Evolutionary conservation across 768 basidiomycete species (phyloP).

Genomic region (Tulasnella sp.): DNA sequence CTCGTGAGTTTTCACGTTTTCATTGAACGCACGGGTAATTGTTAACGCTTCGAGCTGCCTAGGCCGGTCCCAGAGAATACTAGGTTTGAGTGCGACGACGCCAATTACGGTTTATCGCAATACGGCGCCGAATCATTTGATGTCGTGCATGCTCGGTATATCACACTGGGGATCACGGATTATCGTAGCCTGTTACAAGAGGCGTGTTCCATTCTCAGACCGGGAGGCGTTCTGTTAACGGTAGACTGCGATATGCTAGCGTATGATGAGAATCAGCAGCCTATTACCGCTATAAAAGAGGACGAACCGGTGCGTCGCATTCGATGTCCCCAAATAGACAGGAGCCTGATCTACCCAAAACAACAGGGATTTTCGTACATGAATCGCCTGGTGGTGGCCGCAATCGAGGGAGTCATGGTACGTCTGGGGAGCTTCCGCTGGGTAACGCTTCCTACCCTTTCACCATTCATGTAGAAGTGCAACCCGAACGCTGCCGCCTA

Average conservation of each 20-base stretch:
- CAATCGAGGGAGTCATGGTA: not conserved
- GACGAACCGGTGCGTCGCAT: constrained; percentile 3
- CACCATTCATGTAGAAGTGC: not conserved
- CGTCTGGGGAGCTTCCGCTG: not conserved
- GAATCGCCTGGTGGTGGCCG: not conserved
- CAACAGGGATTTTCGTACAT: constrained; percentile 11
- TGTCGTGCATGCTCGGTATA: not conserved
- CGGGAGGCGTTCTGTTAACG: not conserved
- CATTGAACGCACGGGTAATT: not conserved
- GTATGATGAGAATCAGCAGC: not conserved
- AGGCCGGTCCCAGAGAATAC: not conserved
- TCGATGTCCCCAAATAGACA: not conserved
- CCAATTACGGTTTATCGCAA: not conserved
- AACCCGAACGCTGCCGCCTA: not conserved
- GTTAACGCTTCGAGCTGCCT: not conserved
- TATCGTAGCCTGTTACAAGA: not conserved
- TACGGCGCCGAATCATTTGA: not conserved
- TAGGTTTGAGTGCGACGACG: not conserved
- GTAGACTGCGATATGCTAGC: not conserved
- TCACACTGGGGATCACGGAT: not conserved
- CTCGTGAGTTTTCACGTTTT: not conserved
- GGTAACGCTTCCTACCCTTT: not conserved
- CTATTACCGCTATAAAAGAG: not conserved
- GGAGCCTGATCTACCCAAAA: not conserved
- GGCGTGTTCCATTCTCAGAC: not conserved